A percentile compares a stretch with the other conserved stretches of the same genome.
These are phyloP conservation scores for Mercurialis annua DNA, from an alignment of 345 rosid species.

Conservation along the genomic window DNA sequence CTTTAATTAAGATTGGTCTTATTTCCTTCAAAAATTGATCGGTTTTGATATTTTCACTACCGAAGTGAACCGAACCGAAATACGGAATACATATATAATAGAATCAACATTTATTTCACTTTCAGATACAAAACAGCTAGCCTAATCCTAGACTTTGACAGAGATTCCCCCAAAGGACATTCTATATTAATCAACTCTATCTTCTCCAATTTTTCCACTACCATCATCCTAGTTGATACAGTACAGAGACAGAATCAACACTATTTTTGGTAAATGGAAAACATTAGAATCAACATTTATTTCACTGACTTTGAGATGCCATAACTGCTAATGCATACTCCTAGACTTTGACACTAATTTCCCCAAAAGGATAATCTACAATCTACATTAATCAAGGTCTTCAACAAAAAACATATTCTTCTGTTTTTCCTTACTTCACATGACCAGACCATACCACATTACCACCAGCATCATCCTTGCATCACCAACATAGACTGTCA, in stretches of 20 bases:
- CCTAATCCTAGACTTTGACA: neutral
- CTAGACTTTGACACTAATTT: neutral
- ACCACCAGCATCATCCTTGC: neutral
- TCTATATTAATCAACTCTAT: conserved; percentile 7
- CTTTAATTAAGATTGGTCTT: no score
- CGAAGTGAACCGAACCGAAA: no score
- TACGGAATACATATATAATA: no score
- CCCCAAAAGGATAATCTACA: neutral
- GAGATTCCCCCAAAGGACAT: no score
- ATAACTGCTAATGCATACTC: neutral
- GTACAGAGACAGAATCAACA: no score
- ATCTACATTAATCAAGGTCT: conserved; percentile 2
- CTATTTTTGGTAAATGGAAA: no score
- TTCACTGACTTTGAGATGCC: conserved; percentile 4
- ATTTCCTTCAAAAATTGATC: no score
- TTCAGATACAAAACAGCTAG: neutral
- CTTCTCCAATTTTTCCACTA: no score
- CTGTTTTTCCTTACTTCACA: neutral
- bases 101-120: neutral
- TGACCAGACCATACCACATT: neutral
- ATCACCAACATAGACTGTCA: neutral
- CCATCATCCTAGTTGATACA: no score
- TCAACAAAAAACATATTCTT: neutral
- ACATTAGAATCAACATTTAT: neutral
- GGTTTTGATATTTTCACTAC: no score